A percentile compares a stretch with the other conserved stretches of the same genome.
phyloP scores from a whole-genome alignment of 345 rosid genomes.

The Aquilaria malaccensis region DNA sequence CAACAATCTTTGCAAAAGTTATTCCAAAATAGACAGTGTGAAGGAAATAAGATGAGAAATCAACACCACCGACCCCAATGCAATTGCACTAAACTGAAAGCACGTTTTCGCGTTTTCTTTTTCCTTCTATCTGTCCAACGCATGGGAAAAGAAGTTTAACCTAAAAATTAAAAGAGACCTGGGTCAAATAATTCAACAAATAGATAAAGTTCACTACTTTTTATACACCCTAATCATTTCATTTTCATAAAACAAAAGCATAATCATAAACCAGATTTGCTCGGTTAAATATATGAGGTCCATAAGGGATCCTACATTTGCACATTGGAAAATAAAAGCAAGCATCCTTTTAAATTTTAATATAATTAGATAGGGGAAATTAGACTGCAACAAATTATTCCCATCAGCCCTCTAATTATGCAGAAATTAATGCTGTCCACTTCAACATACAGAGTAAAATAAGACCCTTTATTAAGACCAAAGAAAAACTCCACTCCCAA shows the following conservation, averaged over 20 bases:
- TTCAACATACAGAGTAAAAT: constrained; percentile 20
- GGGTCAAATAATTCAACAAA: too few species aligned
- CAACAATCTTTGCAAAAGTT: too few species aligned
- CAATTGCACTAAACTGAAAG: background rate
- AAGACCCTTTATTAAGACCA: constrained; percentile 11
- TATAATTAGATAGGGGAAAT: constrained; percentile 10
- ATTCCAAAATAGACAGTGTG: too few species aligned
- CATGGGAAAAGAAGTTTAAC: constrained; percentile 1
- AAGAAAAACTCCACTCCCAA: constrained; percentile 12
- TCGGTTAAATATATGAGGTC: too few species aligned
- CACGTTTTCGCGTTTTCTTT: background rate
- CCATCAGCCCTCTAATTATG: constrained; percentile 30
- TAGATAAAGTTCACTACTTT: too few species aligned
- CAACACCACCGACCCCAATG: constrained; percentile 9
- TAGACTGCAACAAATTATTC: constrained; percentile 20
- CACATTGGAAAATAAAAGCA: background rate
- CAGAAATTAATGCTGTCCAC: constrained; percentile 36
- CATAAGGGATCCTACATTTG: too few species aligned
- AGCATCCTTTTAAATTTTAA: constrained; percentile 19
- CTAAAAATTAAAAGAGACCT: background rate
- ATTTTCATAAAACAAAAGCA: too few species aligned
- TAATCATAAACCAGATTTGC: too few species aligned
- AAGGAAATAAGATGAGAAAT: background rate
- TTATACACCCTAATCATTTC: too few species aligned
- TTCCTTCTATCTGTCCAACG: background rate